A percentile compares a stretch with the other conserved stretches of the same genome.
These are phyloP conservation scores for Hypholoma fasciculare DNA, from an alignment of 768 basidiomycete species.

Conservation along the genomic window DNA sequence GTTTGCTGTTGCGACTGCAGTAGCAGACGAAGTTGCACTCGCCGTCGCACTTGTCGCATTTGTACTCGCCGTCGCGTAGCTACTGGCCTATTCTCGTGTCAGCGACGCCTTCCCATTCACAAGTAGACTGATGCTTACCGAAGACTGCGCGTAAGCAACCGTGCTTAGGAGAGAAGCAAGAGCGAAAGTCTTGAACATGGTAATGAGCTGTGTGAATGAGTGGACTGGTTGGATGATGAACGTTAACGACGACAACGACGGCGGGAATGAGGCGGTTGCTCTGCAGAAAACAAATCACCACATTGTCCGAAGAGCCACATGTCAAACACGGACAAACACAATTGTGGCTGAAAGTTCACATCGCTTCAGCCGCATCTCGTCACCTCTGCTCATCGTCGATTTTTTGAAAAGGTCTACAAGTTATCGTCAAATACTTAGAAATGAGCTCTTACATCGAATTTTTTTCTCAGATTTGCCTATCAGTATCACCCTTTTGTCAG, in stretches of 20 bases:
- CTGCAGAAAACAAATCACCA: conserved; percentile 18
- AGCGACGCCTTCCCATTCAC: not conserved
- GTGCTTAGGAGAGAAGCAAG: conserved; percentile 48
- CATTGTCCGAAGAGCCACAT: conserved; percentile 18
- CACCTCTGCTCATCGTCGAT: not conserved
- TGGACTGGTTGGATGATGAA: conserved; percentile 42
- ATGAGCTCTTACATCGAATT: no score
- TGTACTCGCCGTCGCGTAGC: not conserved
- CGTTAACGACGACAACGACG: conserved; percentile 32
- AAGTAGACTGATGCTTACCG: conserved; percentile 27
- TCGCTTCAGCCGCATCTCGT: not conserved
- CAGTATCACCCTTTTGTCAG: no score
- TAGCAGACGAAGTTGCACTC: conserved; percentile 15
- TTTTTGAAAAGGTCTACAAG: not conserved
- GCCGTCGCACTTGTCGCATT: conserved; percentile 21
- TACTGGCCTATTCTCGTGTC: not conserved
- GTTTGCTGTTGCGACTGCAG: conserved; percentile 27
- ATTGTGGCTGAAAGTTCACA: conserved; percentile 13
- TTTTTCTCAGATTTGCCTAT: no score
- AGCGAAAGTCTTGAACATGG: conserved; percentile 53
- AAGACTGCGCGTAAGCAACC: conserved; percentile 50
- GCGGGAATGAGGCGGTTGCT: conserved; percentile 9
- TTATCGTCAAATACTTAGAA: no score
- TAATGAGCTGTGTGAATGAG: conserved; percentile 40
- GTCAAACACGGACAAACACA: conserved; percentile 34